phyloP scores from a whole-genome alignment of 2,329 filamentous ascomycete genomes.

The Monosporascus sp. region DNA sequence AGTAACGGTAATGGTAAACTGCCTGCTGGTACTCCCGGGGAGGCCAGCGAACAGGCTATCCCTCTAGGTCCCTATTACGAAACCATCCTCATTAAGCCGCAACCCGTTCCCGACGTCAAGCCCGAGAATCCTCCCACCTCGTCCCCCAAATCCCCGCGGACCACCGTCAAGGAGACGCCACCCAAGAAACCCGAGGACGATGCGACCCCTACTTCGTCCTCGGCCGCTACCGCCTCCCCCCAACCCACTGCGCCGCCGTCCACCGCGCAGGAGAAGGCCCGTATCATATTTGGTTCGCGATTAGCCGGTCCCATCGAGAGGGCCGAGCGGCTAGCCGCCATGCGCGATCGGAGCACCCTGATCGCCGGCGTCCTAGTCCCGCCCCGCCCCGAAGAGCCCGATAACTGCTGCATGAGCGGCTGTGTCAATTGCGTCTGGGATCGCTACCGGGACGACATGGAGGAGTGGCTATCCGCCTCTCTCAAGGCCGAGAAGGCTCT shows the following conservation, averaged over 20 bases:
- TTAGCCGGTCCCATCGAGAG: conserved; percentile 69
- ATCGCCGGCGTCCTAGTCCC: conserved; percentile 80
- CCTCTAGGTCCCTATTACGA: conserved; percentile 57
- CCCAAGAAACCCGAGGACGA: conserved; percentile 17
- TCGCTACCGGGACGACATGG: conserved; percentile 81
- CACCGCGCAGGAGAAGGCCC: conserved; percentile 48
- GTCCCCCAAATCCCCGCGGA: conserved; percentile 26
- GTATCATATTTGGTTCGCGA: conserved; percentile 77
- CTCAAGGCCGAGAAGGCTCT: conserved; percentile 57
- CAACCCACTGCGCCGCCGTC: conserved; percentile 34
- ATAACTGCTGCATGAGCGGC: conserved; percentile 99
- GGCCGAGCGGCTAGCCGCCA: conserved; percentile 52
- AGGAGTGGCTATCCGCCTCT: conserved; percentile 71
- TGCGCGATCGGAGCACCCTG: conserved; percentile 53
- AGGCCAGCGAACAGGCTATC: conserved; percentile 34
- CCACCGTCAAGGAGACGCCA: conserved; percentile 17
- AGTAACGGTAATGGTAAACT: conserved; percentile 12
- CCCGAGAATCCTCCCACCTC: conserved; percentile 39
- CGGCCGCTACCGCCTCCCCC: conserved; percentile 27
- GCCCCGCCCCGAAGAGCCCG: conserved; percentile 79
- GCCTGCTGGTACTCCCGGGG: conserved; percentile 22
- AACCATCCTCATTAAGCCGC: conserved; percentile 44
- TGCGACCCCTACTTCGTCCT: conserved; percentile 25
- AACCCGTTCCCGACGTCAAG: conserved; percentile 35
- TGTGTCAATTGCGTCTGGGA: conserved; percentile 99